phyloP scores from a whole-genome alignment of 192 early-diverging fungal genomes.

The Ambispora gerdemannii region DNA sequence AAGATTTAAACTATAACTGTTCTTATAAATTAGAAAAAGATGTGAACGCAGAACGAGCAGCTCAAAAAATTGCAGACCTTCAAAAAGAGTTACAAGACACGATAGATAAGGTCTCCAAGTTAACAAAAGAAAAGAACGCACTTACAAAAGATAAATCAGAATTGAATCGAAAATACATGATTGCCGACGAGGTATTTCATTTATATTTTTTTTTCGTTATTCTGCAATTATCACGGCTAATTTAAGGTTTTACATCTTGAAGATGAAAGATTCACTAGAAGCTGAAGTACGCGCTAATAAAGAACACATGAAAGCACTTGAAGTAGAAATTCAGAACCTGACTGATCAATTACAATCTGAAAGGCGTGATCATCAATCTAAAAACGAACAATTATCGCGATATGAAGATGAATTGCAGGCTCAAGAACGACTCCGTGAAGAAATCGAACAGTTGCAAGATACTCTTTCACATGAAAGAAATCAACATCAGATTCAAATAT shows the following conservation, averaged over 20 bases:
- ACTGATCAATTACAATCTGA: slow-evolving; percentile 30
- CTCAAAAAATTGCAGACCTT: slow-evolving; percentile 22
- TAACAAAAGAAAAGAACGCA: slow-evolving; percentile 19
- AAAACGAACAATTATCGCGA: slow-evolving; percentile 24
- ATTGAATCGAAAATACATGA: slow-evolving; percentile 5
- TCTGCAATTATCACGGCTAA: neutral
- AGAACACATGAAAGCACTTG: slow-evolving; percentile 30
- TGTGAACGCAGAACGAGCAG: neutral
- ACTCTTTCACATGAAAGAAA: neutral
- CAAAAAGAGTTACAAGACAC: slow-evolving; percentile 19
- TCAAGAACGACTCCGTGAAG: slow-evolving; percentile 4
- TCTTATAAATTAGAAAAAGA: slow-evolving; percentile 8
- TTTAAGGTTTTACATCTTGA: neutral
- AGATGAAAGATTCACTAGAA: slow-evolving; percentile 25
- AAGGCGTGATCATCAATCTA: slow-evolving; percentile 28
- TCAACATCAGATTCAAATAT: neutral
- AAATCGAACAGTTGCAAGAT: slow-evolving; percentile 23
- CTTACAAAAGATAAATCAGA: slow-evolving; percentile 14
- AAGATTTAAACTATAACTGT: neutral
- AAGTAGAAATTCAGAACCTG: slow-evolving; percentile 24
- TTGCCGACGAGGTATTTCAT: slow-evolving; percentile 20
- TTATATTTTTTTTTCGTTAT: slow-evolving; percentile 2
- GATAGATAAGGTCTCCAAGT: slow-evolving; percentile 1
- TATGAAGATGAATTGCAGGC: slow-evolving; percentile 31
- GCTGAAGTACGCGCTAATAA: slow-evolving; percentile 7